These are phyloP conservation scores for Secale cereale DNA, from an alignment of 176 grass and related monocot genomes.

Conservation along the genomic window DNA sequence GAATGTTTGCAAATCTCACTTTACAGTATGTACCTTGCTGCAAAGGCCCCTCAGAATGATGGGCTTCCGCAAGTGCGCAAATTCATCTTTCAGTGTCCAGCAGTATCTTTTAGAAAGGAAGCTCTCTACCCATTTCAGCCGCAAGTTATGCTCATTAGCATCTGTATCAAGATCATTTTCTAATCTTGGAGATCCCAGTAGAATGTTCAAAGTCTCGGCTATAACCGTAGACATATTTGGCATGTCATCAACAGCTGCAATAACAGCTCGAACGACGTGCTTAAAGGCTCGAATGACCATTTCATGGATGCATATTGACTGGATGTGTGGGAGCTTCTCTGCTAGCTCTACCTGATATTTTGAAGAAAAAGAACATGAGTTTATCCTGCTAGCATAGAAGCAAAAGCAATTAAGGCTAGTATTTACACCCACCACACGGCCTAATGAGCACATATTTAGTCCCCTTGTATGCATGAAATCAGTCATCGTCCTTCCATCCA, in stretches of 20 bases:
- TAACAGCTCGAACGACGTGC: constrained; percentile 82
- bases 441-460: constrained; percentile 90
- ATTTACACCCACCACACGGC: constrained; percentile 62
- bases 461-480: constrained; percentile 99
- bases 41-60: constrained; percentile 94
- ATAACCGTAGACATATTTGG: constrained; percentile 65
- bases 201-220: constrained; percentile 88
- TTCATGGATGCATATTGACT: constrained; percentile 99
- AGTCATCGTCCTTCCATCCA: constrained; percentile 95
- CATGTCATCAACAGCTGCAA: constrained; percentile 75
- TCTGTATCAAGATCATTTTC: constrained; percentile 40
- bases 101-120: constrained; percentile 86
- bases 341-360: constrained; percentile 85
- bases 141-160: constrained; percentile 50
- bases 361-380: constrained; percentile 19
- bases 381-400: constrained; percentile 11
- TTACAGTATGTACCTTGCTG: constrained; percentile 62
- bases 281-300: constrained; percentile 98
- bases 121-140: constrained; percentile 72
- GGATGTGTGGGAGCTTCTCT: constrained; percentile 93
- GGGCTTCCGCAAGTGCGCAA: constrained; percentile 75
- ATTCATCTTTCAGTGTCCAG: constrained; percentile 83
- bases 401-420: constrained; percentile 15
- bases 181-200: constrained; percentile 62
- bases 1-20: not conserved